These are phyloP conservation scores for Artemisia argyi DNA, from an alignment of 129 eudicot species.

Conservation along the genomic window DNA sequence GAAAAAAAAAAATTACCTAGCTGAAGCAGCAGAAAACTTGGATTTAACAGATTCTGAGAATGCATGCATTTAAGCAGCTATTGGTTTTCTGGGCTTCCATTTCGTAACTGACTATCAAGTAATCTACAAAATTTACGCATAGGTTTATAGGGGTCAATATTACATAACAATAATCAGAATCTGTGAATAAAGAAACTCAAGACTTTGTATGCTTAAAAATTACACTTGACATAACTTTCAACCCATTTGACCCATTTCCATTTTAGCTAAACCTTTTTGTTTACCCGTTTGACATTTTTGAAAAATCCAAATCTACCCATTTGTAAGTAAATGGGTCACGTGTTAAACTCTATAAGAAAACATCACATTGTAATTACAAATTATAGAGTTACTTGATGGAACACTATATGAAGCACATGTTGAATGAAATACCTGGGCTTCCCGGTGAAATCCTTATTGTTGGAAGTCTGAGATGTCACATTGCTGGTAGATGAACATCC, in stretches of 20 bases:
- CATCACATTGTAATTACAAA: neutral
- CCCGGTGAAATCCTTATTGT: neutral
- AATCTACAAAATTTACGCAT: constrained; percentile 14
- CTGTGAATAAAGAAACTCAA: no score
- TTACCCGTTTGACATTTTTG: neutral
- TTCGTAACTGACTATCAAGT: constrained; percentile 38
- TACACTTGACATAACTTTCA: neutral
- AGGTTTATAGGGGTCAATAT: neutral
- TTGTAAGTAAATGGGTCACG: neutral
- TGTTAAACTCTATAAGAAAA: neutral
- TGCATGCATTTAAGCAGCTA: constrained; percentile 48
- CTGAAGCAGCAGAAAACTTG: constrained; percentile 67
- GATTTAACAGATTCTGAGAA: constrained; percentile 71
- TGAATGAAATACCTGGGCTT: constrained; percentile 39
- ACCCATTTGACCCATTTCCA: neutral
- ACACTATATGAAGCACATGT: constrained; percentile 12
- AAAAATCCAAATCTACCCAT: neutral
- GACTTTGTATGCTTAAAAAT: neutral
- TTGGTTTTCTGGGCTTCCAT: constrained; percentile 43
- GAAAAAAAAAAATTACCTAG: constrained; percentile 41
- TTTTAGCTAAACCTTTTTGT: neutral
- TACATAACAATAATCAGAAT: neutral
- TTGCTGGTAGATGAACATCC: constrained; percentile 10
- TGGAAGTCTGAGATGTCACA: no score
- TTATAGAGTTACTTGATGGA: neutral